These are phyloP conservation scores for Trebouxia sp. DNA, from an alignment of 139 green algal species.

Conservation along the genomic window DNA sequence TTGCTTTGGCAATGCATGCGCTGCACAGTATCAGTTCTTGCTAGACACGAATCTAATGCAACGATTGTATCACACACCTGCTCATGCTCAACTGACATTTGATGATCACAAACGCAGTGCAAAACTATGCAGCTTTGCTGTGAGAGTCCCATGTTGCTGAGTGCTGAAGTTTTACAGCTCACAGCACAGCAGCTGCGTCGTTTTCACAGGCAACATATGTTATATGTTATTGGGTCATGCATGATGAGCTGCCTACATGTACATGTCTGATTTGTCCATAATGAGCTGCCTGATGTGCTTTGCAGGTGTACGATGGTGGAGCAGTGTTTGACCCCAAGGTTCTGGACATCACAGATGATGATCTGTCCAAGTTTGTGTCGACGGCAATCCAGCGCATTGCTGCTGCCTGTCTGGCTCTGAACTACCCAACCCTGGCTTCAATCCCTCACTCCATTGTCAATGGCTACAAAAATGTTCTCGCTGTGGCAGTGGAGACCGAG, in stretches of 20 bases:
- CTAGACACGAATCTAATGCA: not conserved
- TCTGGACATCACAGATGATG: slow-evolving; percentile 95
- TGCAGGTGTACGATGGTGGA: slow-evolving; percentile 89
- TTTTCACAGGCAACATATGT: not conserved
- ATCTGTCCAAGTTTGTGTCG: slow-evolving; percentile 68
- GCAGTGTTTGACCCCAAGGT: slow-evolving; percentile 86
- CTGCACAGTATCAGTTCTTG: not conserved
- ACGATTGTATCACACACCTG: no score
- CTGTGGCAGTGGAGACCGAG: slow-evolving; percentile 86
- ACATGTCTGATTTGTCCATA: not conserved
- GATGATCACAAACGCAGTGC: no score
- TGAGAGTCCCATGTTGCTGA: no score
- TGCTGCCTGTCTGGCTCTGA: slow-evolving; percentile 78
- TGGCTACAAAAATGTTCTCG: slow-evolving; percentile 99
- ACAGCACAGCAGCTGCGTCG: not conserved
- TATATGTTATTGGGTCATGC: not conserved
- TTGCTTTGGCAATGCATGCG: no score
- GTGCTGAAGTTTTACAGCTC: no score
- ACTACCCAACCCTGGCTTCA: slow-evolving; percentile 89
- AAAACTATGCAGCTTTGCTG: no score
- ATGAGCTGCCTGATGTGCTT: not conserved
- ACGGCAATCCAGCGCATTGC: slow-evolving; percentile 84
- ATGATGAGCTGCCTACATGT: not conserved
- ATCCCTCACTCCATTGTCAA: slow-evolving; percentile 96
- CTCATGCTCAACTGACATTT: no score